Base-by-base conservation (phyloP, 495 filamentous ascomycete species). In the Aspergillus panamensis region DNA sequence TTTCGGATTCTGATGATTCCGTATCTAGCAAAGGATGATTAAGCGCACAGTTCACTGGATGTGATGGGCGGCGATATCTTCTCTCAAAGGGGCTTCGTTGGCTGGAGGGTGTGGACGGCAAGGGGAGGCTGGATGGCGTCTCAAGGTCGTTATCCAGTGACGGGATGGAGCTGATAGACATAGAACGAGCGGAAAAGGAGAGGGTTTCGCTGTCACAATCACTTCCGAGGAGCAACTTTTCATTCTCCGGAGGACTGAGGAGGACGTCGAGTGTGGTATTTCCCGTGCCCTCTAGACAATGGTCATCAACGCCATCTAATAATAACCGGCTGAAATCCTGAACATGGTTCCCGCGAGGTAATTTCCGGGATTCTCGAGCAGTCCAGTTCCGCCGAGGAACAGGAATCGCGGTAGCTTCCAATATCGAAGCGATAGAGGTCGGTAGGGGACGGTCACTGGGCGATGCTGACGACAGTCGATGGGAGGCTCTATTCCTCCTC, bases 161-260 rank as follows among this genome's bases (percentile, higher is more conserved):
- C 12, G 85, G 85, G 54, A 84, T 79, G 0, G 85, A 88, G 47
- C 84, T 83, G 16, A 72, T 80, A 21, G 84, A 88, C 25, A 78
- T 64, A 10, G 85, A 85, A 30, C 76, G 73, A 1, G 70, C 63
- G 1, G 82, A 86, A 14, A 65, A 73, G 9, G 65, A 67, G 9
- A 68, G 62, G 9, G 67, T 56, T 19, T 73, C 76, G 16, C 66
- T 57, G n/a, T 74, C 76, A 6, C 62, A 69, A n/a, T 79, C 74
- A 51, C 73, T 73, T 31, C 54, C 69, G 30, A 62, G 49, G 6
- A 68, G 51, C 16, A 64, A 62, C 33, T 64, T 66, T 8, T 77
- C 74, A n/a, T 57, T 59, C 4, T 78, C 73, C 0, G 77, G 79
- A 6, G 78, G 76, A 30, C 73, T 79, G 30, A 82, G 68, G 3